Base-by-base conservation (phyloP, 257 asterid species). In the Solanum raphanifolium region DNA sequence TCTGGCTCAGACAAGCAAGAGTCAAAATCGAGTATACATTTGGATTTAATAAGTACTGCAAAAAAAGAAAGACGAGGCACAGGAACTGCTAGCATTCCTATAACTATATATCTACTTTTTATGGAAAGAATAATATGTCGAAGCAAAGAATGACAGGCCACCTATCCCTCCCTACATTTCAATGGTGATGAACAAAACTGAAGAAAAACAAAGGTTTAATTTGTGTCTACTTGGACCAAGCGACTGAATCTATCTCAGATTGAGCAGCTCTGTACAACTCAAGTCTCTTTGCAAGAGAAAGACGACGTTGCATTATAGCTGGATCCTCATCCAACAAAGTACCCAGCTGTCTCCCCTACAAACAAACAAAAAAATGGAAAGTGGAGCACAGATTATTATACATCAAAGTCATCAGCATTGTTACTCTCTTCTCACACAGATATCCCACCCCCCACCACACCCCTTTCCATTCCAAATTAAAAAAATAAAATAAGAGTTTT, bases 261-360 rank as follows among this genome's bases (percentile, higher is more conserved):
- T 97, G 99, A 89, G 99, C 99, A 90, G 96, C 88, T 94, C 96
- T 94, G 91, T 97, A 97, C 91, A 95, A 89, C 94, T 97, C 99
- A 71, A 97, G 90, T 93, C 99, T 94, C 95, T 95, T 95, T 4
- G 93, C 99, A 15, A 97, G 91, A 55, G 98, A 94, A 27, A 91
- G 23, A 3, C 99, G 94, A 41, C 98, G 90, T 90, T 97, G 98
- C 98, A 95, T 95, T 71, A 97, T 88, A n/a, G 98, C 95, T 3
- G 99, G 99, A 92, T 97, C 99, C 94, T 97, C 99, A 58, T 97
- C 99, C 93, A 97, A 90, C 93, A 97, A 88, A 74, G 84, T 92
- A 12, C 99, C 98, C 92, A 97, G 88, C 83, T 95, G 96, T 88
- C 86, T 95, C 7, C 92, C 98, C 99, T 97, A 95, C 83, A 62